phyloP scores from a whole-genome alignment of 495 filamentous ascomycete genomes.

The Aspergillus mulundensis region DNA sequence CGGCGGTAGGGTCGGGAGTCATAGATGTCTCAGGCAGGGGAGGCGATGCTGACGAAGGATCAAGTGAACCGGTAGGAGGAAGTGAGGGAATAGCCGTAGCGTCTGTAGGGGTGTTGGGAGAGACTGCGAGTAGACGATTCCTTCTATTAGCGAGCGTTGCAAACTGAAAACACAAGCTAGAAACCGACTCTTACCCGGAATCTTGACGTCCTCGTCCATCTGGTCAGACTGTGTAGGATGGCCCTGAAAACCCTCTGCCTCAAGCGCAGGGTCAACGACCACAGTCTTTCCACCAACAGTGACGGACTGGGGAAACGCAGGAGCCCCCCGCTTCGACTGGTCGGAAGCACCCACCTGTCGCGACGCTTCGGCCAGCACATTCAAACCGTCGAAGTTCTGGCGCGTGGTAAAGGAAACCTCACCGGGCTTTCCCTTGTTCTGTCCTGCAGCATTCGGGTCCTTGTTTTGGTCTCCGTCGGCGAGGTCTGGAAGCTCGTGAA shows the following conservation, averaged over 20 bases:
- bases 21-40: conserved; percentile 36
- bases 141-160: conserved; percentile 19
- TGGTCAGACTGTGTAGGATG: conserved; percentile 26
- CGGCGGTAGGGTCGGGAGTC: conserved; percentile 35
- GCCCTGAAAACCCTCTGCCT: conserved; percentile 43
- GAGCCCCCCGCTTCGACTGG: conserved; percentile 37
- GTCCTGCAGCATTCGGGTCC: conserved; percentile 32
- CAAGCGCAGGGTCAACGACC: conserved; percentile 44
- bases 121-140: conserved; percentile 17
- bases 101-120: conserved; percentile 26
- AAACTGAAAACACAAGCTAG: neutral
- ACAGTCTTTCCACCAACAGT: conserved; percentile 47
- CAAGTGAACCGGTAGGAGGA: conserved; percentile 29
- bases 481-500: conserved; percentile 46
- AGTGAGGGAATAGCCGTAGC: conserved; percentile 32
- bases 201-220: conserved; percentile 27
- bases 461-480: conserved; percentile 36
- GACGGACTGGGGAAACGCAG: conserved; percentile 42
- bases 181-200: conserved; percentile 24
- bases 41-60: conserved; percentile 40
- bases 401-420: conserved; percentile 40
- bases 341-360: conserved; percentile 58
- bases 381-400: conserved; percentile 68
- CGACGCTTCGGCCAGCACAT: conserved; percentile 79
- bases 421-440: conserved; percentile 35